Evolutionary conservation across 2,329 filamentous ascomycete species (phyloP), one percentile per base, ranked within the genome.

Genomic region (Colletotrichum lini): DNA sequence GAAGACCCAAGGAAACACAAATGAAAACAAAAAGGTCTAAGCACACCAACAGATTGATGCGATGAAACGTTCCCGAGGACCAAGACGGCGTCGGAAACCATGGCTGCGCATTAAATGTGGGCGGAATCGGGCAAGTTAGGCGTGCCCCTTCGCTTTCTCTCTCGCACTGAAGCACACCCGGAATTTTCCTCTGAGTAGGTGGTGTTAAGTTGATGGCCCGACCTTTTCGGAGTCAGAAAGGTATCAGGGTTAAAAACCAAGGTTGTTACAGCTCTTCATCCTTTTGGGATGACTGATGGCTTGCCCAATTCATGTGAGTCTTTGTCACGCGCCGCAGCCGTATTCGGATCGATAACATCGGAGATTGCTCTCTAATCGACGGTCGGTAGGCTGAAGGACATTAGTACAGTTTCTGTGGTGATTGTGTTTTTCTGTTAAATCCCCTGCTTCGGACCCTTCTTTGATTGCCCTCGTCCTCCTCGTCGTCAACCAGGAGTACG

Each of bases 51-150:
- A 62, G 35, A 42, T 10, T 42, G 30, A 52, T 50, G n/a, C 45
- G 59, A 38, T 62, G 59, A 62, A 62, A 62, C 59, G 30, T 40
- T 58, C 45, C 59, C n/a, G 44, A 52, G 26, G 5, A n/a, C 30
- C n/a, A 26, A n/a, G 16, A 15, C 6, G 13, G 35, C 10, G 54
- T 58, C 35, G 54, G 54, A 58, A 58, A 44, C 54, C 21, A 21
- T 23, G 54, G 42, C 44, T 42, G 15, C 38, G 54, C 54, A 42
- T 23, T 23, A 38, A 42, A 58, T 21, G 7, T 23, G 38, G 54
- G 18, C 16, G 16, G n/a, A 21, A 30, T 26, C 26, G 54, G 38
- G 12, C 30, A 35, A 35, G 30, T 10, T 8, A 35, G 8, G 30
- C 8, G 9, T 35, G 30, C 8, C 30, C 54, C 54, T 7, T 23